A percentile compares a stretch with the other conserved stretches of the same genome.
These are phyloP conservation scores for Echinochloa phyllopogon DNA, from an alignment of 176 grass and related monocot genomes.

Conservation along the genomic window DNA sequence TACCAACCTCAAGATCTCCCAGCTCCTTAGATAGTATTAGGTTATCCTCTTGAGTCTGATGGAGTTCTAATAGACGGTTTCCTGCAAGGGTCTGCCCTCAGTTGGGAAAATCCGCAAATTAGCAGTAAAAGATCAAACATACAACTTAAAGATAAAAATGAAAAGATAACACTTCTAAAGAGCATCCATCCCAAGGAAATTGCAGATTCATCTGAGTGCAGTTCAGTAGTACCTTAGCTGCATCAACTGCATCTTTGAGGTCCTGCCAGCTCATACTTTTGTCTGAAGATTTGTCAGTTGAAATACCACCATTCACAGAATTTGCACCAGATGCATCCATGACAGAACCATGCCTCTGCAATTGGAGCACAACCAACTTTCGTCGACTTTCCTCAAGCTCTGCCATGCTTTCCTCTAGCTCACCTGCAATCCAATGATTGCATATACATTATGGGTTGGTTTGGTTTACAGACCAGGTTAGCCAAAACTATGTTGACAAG, in stretches of 20 bases:
- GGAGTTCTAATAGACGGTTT: constrained; percentile 88
- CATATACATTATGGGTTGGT: constrained; percentile 28
- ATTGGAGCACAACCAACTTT: constrained; percentile 92
- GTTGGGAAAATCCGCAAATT: constrained; percentile 41
- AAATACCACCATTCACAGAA: constrained; percentile 69
- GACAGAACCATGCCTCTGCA: constrained; percentile 78
- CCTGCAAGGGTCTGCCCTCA: constrained; percentile 71
- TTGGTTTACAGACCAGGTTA: constrained; percentile 18
- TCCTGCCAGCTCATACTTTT: constrained; percentile 77
- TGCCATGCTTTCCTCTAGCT: constrained; percentile 89
- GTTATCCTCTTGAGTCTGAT: constrained; percentile 96
- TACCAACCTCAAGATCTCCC: constrained; percentile 89
- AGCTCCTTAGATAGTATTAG: constrained; percentile 83
- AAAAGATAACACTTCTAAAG: constrained; percentile 31
- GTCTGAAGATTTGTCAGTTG: constrained; percentile 70
- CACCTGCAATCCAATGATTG: constrained; percentile 55
- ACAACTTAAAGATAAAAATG: constrained; percentile 26
- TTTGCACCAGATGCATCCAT: constrained; percentile 60
- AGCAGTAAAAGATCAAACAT: constrained; percentile 35
- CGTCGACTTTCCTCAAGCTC: constrained; percentile 92
- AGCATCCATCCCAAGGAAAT: constrained; percentile 35
- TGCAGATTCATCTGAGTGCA: constrained; percentile 15
- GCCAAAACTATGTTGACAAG: constrained; percentile 17
- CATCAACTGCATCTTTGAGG: constrained; percentile 80
- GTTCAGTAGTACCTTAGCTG: constrained; percentile 75